These are phyloP conservation scores for Xylaria sp. DNA, from an alignment of 2,329 filamentous ascomycete genomes.

Conservation along the genomic window DNA sequence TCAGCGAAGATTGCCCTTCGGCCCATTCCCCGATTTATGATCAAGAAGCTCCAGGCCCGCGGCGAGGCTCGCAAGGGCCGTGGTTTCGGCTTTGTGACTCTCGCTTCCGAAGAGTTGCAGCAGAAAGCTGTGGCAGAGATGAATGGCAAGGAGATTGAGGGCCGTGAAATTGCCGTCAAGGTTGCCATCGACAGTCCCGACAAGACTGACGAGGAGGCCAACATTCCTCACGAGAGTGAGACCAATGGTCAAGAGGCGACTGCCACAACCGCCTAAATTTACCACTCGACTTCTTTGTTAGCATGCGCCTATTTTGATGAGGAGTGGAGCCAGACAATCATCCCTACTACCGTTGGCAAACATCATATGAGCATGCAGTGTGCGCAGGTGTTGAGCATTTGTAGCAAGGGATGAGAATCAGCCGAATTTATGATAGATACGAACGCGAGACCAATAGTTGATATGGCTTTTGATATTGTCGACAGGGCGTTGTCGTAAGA, in stretches of 20 bases:
- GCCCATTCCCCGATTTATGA: conserved; percentile 99
- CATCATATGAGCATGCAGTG: conserved; percentile 41
- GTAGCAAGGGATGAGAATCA: conserved; percentile 40
- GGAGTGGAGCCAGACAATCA: conserved; percentile 41
- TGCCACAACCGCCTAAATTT: conserved; percentile 46
- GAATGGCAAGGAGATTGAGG: conserved; percentile 99
- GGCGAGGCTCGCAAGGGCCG: conserved; percentile 98
- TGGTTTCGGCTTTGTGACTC: conserved; percentile 97
- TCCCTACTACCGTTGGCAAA: conserved; percentile 39
- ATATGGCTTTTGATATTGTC: conserved; percentile 45
- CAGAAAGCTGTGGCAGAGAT: conserved; percentile 97
- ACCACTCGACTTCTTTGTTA: conserved; percentile 36
- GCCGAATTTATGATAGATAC: conserved; percentile 48
- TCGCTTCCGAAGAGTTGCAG: conserved; percentile 94
- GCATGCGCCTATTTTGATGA: conserved; percentile 41
- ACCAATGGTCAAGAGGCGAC: conserved; percentile 54
- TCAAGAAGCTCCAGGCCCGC: conserved; percentile 99
- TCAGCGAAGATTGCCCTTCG: conserved; percentile 99
- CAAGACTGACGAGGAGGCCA: conserved; percentile 90
- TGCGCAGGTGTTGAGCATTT: conserved; percentile 40
- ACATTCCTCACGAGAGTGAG: conserved; percentile 59
- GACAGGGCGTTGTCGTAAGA: conserved; percentile 37
- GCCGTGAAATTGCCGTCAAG: conserved; percentile 99
- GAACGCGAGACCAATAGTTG: conserved; percentile 44
- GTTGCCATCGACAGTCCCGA: conserved; percentile 99